Percentiles rank a stretch among this genome's conserved stretches.
phyloP scores from a whole-genome alignment of 371 early-diverging fungal species.

The Syncephalastrum racemosum region DNA sequence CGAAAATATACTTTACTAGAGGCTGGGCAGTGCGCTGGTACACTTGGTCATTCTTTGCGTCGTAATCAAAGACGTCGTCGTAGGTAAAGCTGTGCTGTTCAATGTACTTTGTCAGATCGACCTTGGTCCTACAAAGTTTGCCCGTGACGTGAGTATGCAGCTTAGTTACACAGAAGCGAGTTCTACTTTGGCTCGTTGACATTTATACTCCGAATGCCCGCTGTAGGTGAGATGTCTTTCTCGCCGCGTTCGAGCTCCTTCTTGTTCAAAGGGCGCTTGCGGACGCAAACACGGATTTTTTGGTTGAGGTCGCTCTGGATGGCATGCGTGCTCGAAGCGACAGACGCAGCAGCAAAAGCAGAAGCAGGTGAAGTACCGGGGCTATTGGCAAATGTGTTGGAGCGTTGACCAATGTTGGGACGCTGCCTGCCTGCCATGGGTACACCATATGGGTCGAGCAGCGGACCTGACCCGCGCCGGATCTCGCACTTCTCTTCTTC shows the following conservation, averaged over 20 bases:
- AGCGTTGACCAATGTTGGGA: neutral
- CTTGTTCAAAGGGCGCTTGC: slow-evolving; percentile 88
- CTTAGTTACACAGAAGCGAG: neutral
- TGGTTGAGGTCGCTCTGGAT: slow-evolving; percentile 54
- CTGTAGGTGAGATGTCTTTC: slow-evolving; percentile 77
- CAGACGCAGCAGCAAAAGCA: slow-evolving; percentile 11
- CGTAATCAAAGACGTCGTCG: slow-evolving; percentile 93
- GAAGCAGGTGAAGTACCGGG: slow-evolving; percentile 16
- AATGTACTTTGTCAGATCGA: slow-evolving; percentile 93
- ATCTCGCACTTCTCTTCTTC: slow-evolving; percentile 20
- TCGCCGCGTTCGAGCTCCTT: slow-evolving; percentile 81
- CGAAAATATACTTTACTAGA: slow-evolving; percentile 88
- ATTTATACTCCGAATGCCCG: slow-evolving; percentile 64
- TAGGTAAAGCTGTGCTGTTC: slow-evolving; percentile 94
- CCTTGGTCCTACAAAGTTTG: slow-evolving; percentile 67
- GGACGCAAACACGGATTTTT: slow-evolving; percentile 91
- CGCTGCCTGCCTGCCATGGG: slow-evolving; percentile 20
- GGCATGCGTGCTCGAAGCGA: slow-evolving; percentile 12
- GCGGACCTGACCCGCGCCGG: slow-evolving; percentile 27
- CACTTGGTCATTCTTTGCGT: slow-evolving; percentile 79
- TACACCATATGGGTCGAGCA: slow-evolving; percentile 46
- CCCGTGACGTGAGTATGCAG: neutral
- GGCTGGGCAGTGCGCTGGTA: slow-evolving; percentile 88
- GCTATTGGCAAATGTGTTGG: slow-evolving; percentile 17
- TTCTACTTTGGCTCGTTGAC: slow-evolving; percentile 89